Evolutionary conservation across 1,284 basidiomycete species (phyloP), one percentile per base, ranked within the genome.

Genomic region (Apiotrichum mycotoxinovorans): DNA sequence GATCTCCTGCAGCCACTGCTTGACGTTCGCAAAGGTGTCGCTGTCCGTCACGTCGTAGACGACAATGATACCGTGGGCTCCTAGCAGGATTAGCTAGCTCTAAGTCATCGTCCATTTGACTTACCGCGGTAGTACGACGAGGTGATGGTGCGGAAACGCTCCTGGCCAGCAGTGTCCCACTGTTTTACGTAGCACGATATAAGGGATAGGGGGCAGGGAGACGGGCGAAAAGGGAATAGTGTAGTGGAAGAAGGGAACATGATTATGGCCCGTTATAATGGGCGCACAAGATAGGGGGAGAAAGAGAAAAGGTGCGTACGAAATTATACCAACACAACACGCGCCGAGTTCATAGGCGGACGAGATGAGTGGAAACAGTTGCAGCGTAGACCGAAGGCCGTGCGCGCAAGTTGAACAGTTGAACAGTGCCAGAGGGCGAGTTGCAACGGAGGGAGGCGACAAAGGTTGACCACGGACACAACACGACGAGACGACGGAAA

Each of bases 11-110:
- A 98, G 84, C 96, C 96, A 98, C 77, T 97, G 93, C 83, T 98
- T 99, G 76, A 98, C 96, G 72, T 98, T 97, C 70, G 88, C 87
- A 44, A 58, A 80, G 79, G 66, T 75, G 88, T 93, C 91, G 72
- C 91, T 92, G 81, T 98, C 95, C 52, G 95, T 99, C 48, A 98
- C 95, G 79, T 99, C 96, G 82, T 98, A 98, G 43, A 99, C 95
- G 61, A 99, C 91, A 69, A 97, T 94, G 77, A 97, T 97, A 67
- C 93, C 93, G 73, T 95, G 91, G 46, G 93, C 93, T 57, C 93
- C 92, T 62, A 9, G 25, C 1, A 1, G 17, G 4, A 41, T 49
- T 20, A 53, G 49, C 23, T 12, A 10, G n/a, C 11, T 14, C 3
- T 3, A 20, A 10, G 4, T 20, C 44, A 10, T 2, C 4, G 18